Conservation (phyloP, 306 rosid species). For the Malus sylvestris region DNA sequence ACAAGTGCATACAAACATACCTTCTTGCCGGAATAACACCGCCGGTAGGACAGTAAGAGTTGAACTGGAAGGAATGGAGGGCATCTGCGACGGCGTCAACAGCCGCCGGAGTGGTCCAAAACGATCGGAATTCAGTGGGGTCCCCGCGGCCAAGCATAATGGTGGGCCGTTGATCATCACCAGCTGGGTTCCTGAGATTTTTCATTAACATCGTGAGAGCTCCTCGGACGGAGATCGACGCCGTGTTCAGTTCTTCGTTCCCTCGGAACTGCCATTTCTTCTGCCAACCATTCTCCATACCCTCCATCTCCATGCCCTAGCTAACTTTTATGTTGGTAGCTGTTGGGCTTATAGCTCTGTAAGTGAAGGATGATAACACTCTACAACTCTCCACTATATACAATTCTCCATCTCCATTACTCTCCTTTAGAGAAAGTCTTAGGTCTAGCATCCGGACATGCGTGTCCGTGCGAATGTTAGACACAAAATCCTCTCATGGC, state of each 20-base stretch:
- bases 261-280: constrained; percentile 45
- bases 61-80: constrained; percentile 36
- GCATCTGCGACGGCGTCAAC: constrained; percentile 25
- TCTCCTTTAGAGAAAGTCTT: too few species aligned
- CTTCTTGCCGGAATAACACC: constrained; percentile 34
- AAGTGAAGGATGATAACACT: background rate
- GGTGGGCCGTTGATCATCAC: constrained; percentile 20
- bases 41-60: constrained; percentile 38
- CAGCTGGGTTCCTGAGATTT: constrained; percentile 6
- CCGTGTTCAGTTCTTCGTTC: constrained; percentile 28
- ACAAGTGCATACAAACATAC: too few species aligned
- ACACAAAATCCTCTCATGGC: too few species aligned
- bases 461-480: too few species aligned
- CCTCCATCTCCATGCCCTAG: too few species aligned
- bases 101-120: constrained; percentile 25
- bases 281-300: constrained; percentile 26
- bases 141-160: constrained; percentile 42
- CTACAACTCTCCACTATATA: too few species aligned
- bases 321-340: background rate
- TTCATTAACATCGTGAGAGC: constrained; percentile 20
- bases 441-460: too few species aligned
- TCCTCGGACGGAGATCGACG: constrained; percentile 39
- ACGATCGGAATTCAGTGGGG: constrained; percentile 32
- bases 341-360: background rate
- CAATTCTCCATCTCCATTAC: too few species aligned